phyloP scores from a whole-genome alignment of 2,329 filamentous ascomycete genomes.

The Penicillium sp. region DNA sequence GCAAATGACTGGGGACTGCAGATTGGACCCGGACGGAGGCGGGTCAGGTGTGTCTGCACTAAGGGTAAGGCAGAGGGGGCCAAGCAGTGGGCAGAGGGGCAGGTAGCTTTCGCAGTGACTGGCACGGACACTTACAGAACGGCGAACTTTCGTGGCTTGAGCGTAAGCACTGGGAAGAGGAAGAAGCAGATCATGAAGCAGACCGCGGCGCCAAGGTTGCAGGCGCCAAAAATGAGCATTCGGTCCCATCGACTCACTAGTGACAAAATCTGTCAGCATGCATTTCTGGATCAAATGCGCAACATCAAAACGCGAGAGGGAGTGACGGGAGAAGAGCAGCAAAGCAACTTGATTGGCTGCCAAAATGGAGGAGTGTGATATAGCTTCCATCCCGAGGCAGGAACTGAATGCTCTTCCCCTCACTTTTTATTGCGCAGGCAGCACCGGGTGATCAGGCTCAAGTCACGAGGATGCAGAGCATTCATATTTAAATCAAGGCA shows the following conservation, averaged over 20 bases:
- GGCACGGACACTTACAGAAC: slow-evolving; percentile 69
- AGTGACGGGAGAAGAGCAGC: too few relatives aligned
- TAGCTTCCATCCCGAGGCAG: slow-evolving; percentile 29
- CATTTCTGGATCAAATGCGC: background rate
- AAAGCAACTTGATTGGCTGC: too few relatives aligned
- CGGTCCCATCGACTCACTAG: slow-evolving; percentile 97
- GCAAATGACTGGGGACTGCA: background rate
- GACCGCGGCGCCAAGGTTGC: slow-evolving; percentile 80
- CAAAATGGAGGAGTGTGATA: too few relatives aligned
- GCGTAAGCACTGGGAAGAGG: slow-evolving; percentile 74
- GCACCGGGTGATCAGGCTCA: slow-evolving; percentile 7
- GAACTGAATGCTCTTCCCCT: slow-evolving; percentile 35
- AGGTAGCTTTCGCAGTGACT: slow-evolving; percentile 4
- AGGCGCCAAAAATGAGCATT: slow-evolving; percentile 81
- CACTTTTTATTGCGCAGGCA: slow-evolving; percentile 13
- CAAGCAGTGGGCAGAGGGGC: slow-evolving; percentile 1
- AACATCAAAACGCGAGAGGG: too few relatives aligned
- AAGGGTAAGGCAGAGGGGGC: background rate
- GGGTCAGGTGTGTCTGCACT: background rate
- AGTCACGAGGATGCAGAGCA: slow-evolving; percentile 13
- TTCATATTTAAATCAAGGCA: slow-evolving; percentile 6
- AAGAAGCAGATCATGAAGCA: slow-evolving; percentile 90
- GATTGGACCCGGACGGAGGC: background rate
- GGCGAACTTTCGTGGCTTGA: slow-evolving; percentile 87
- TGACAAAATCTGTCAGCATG: slow-evolving; percentile 20